Evolutionary conservation across 495 filamentous ascomycete species (phyloP).

Genomic region (Trichocladium antarcticum): DNA sequence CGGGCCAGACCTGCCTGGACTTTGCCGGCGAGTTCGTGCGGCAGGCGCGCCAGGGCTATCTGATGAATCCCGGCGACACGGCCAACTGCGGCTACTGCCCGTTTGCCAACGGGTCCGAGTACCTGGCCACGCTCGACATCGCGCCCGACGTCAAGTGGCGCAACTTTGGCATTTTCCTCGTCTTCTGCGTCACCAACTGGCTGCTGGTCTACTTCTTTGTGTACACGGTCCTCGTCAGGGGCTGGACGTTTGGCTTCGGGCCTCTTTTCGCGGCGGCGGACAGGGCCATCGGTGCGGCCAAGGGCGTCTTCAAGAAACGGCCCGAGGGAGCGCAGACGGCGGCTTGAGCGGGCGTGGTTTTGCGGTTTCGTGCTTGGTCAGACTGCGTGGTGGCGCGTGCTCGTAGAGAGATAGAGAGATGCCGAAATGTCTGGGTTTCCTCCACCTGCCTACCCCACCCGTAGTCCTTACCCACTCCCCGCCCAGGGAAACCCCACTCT

Average conservation of each 20-base stretch:
- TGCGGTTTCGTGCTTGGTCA: no score
- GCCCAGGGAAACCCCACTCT: no score
- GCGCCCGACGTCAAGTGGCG: slow-evolving; percentile 50
- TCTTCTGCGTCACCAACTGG: slow-evolving; percentile 70
- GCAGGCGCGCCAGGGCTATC: slow-evolving; percentile 41
- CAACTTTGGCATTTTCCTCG: slow-evolving; percentile 68
- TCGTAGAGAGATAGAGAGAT: no score
- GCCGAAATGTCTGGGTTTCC: no score
- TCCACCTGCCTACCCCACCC: no score
- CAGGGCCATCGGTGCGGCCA: slow-evolving; percentile 7
- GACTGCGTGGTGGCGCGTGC: no score
- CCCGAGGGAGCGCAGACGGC: not conserved
- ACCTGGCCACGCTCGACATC: slow-evolving; percentile 58
- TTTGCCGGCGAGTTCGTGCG: slow-evolving; percentile 48
- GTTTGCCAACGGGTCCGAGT: slow-evolving; percentile 53
- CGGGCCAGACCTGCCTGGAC: slow-evolving; percentile 48
- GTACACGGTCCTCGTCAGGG: slow-evolving; percentile 60
- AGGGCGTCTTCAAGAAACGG: slow-evolving; percentile 8
- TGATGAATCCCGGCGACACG: slow-evolving; percentile 47
- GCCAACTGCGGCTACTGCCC: slow-evolving; percentile 64
- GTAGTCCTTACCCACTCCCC: no score
- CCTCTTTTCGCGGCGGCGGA: slow-evolving; percentile 3
- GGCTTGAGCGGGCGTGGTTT: no score
- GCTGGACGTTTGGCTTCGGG: slow-evolving; percentile 64
- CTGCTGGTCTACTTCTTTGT: slow-evolving; percentile 75